A percentile compares a stretch with the other conserved stretches of the same genome.
Evolutionary conservation across 371 early-diverging fungal genomes (phyloP).

Genomic region (Lichtheimia hyalospora): DNA sequence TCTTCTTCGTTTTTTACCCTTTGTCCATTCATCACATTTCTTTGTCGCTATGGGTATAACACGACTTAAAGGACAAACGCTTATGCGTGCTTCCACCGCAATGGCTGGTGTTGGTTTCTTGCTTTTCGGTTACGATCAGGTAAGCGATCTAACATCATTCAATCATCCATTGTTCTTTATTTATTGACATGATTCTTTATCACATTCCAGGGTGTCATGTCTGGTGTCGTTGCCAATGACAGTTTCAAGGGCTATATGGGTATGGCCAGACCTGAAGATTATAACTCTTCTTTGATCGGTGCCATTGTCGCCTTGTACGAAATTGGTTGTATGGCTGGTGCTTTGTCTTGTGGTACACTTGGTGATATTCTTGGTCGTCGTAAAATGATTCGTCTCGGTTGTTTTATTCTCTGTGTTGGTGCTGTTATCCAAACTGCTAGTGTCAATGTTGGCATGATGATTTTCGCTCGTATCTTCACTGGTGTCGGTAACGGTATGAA

Average conservation of each 20-base stretch:
- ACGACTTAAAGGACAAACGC: slow-evolving; percentile 36
- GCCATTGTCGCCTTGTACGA: slow-evolving; percentile 33
- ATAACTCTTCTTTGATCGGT: slow-evolving; percentile 28
- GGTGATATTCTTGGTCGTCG: slow-evolving; percentile 39
- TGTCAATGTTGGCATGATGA: slow-evolving; percentile 34
- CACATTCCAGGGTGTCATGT: slow-evolving; percentile 38
- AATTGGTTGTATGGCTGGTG: slow-evolving; percentile 36
- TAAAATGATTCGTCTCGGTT: slow-evolving; percentile 34
- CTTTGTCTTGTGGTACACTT: slow-evolving; percentile 25
- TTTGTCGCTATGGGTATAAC: slow-evolving; percentile 5
- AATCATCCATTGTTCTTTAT: neutral
- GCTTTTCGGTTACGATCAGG: slow-evolving; percentile 54
- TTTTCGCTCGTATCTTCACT: slow-evolving; percentile 46
- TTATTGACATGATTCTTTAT: neutral
- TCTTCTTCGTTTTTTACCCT: slow-evolving; percentile 4
- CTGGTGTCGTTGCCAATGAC: slow-evolving; percentile 42
- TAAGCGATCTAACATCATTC: slow-evolving; percentile 3
- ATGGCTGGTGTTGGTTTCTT: slow-evolving; percentile 51
- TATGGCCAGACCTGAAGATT: slow-evolving; percentile 7
- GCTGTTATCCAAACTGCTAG: slow-evolving; percentile 35
- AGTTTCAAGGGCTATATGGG: slow-evolving; percentile 37
- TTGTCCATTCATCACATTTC: slow-evolving; percentile 4
- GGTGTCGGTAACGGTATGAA: slow-evolving; percentile 53
- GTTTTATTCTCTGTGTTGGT: slow-evolving; percentile 31
- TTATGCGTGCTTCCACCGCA: slow-evolving; percentile 39